phyloP scores from a whole-genome alignment of 345 rosid species.

The Melaleuca quinquenervia region DNA sequence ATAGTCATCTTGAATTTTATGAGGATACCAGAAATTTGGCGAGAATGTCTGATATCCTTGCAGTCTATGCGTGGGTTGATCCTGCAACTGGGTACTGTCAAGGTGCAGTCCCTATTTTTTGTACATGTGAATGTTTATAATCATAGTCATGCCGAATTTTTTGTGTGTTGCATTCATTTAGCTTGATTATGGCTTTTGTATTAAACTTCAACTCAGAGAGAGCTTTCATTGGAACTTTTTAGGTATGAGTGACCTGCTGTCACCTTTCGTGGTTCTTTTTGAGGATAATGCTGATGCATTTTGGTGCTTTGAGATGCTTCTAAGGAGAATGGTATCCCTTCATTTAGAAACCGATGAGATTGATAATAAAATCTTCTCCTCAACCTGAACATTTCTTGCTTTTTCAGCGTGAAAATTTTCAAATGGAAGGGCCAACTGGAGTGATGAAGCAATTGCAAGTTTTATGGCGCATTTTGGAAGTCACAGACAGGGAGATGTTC shows the following conservation, averaged over 20 bases:
- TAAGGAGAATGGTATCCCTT: slow-evolving; percentile 74
- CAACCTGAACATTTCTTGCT: neutral
- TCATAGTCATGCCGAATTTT: neutral
- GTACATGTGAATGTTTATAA: neutral
- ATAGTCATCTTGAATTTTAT: slow-evolving; percentile 86
- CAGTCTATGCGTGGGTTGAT: slow-evolving; percentile 96
- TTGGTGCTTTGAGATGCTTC: slow-evolving; percentile 99
- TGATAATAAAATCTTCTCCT: neutral
- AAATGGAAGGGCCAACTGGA: slow-evolving; percentile 87
- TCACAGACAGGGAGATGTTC: slow-evolving; percentile 73
- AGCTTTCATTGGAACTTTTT: slow-evolving; percentile 8
- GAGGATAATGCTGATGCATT: slow-evolving; percentile 94
- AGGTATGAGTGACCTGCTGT: slow-evolving; percentile 96
- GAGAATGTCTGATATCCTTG: slow-evolving; percentile 92
- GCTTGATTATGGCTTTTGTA: neutral
- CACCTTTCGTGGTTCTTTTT: slow-evolving; percentile 85
- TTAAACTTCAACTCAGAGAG: neutral
- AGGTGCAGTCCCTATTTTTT: slow-evolving; percentile 32
- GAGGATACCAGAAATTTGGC: slow-evolving; percentile 76
- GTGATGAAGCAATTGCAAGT: slow-evolving; percentile 85
- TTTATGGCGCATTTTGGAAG: slow-evolving; percentile 74
- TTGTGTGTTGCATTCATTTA: neutral
- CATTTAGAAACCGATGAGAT: neutral
- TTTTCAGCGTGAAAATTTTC: slow-evolving; percentile 75
- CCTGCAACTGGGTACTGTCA: slow-evolving; percentile 96